Evolutionary conservation across 1,139 yeast species (phyloP).

Genomic region (Zhuliangozyma blackwelliae): DNA sequence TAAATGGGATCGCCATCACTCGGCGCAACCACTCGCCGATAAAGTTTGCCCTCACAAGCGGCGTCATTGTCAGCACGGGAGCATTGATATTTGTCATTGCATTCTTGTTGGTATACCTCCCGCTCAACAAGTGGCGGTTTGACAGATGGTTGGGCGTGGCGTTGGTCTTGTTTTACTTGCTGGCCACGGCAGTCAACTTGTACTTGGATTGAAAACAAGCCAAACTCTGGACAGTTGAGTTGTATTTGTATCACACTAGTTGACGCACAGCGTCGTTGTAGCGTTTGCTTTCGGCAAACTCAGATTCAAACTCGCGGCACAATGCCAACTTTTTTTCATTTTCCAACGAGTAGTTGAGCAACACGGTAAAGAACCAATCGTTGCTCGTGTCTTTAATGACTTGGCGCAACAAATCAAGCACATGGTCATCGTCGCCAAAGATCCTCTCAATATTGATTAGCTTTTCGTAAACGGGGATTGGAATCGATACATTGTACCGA

Average conservation of each 20-base stretch:
- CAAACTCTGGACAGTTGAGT: too few relatives aligned
- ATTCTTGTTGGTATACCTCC: constrained; percentile 25
- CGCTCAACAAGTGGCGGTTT: constrained; percentile 32
- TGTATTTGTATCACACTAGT: too few relatives aligned
- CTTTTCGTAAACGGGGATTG: constrained; percentile 34
- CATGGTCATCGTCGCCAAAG: constrained; percentile 20
- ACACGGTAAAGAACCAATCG: constrained; percentile 20
- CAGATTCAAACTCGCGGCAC: constrained; percentile 9
- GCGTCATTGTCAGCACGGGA: constrained; percentile 23
- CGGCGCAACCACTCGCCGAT: constrained; percentile 14
- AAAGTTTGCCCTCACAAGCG: constrained; percentile 20
- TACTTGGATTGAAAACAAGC: constrained; percentile 9
- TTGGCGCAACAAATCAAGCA: constrained; percentile 22
- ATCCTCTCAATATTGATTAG: constrained; percentile 34
- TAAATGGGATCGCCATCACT: constrained; percentile 24
- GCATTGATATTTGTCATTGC: constrained; percentile 23
- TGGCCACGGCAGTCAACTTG: constrained; percentile 16
- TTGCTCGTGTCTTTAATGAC: constrained; percentile 20
- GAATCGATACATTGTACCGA: constrained; percentile 23
- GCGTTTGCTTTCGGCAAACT: background rate
- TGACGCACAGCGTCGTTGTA: constrained; percentile 1
- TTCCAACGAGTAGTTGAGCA: constrained; percentile 14
- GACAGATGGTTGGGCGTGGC: constrained; percentile 27
- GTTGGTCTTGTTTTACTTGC: constrained; percentile 19
- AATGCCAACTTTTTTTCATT: constrained; percentile 9